Evolutionary conservation across 176 grass and related monocot species (phyloP), one percentile per base, ranked within the genome.

Genomic region (Carex pumila): DNA sequence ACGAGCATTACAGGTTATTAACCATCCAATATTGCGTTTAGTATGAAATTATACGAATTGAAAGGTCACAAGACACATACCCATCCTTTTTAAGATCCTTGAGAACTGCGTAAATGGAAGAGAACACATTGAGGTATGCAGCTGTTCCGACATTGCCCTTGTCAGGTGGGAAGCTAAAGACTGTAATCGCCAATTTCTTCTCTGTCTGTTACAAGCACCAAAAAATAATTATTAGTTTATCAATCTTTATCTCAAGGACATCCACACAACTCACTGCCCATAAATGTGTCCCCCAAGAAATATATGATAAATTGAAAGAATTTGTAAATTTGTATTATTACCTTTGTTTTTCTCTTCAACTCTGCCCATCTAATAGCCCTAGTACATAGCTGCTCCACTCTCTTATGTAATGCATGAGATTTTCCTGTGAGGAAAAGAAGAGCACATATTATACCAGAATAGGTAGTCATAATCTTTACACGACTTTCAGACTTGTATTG

Each of bases 111-210:
- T 85, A 95, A 53, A 98, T 98, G 88, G 96, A 98, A 47, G 50
- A 86, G 89, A 98, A 98, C 67, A 98, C 96, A 47, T 98, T 95
- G 65, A 98, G 89, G 71, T 99, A 95, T 25, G 93, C 96, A 41
- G 93, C 96, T 78, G 88, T 95, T 14, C 96, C 96, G 0, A 99
- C 91, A 29, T 99, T 99, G 82, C 96, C 96, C 83, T 95, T 99
- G 91, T 99, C 96, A 37, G 96, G 96, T 41, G 96, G 96, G 90
- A 99, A 99, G 84, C 96, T 99, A 90, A 99, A 99, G 7, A 99
- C 96, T 9, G 96, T 99, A 74, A 99, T 95, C 6, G 93, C 96
- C 63, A 99, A 49, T 70, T 85, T 93, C 85, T 95, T 99, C 60
- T 85, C 87, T 81, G 86, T 87, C 96, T 95, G 72, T 67, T 83